Evolutionary conservation across 202 grass and related monocot genomes (phyloP), one percentile per base, ranked within the genome.

Genomic region (Carex arenaria): DNA sequence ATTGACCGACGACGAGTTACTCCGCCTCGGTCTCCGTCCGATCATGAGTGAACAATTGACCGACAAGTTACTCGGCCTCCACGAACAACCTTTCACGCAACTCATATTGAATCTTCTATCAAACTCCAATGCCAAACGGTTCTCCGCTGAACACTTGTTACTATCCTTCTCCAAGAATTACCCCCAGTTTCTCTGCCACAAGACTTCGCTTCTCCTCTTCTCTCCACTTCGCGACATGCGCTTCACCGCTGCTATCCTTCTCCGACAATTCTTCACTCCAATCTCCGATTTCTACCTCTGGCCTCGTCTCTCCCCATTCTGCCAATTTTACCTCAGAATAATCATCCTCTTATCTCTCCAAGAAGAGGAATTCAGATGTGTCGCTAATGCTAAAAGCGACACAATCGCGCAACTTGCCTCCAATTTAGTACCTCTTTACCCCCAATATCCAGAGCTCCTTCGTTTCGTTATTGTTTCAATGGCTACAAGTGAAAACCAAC

Each of bases 181-280:
- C 14, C 72, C 72, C 72, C 52, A 54, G 23, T 34, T 28, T 52
- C 51, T 77, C 26, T 56, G 51, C 28, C 15, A 10, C 72, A 77
- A 57, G 72, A 77, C 28, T 0, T 55, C 52, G 3, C 51, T 36
- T 10, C 28, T 56, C 30, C 72, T 57, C 72, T 34, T 7, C 51
- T 77, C 87, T 14, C 75, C 85, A 81, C 59, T 82, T 84, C n/a
- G 59, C 85, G 5, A 57, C 6, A 57, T 34, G 72, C 72, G 72
- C 56, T 83, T 90, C 87, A 87, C 92, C 36, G 82, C 91, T 31
- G 89, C 94, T 55, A 85, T 97, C 9, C 91, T 97, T 31, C 91
- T 97, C 63, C 94, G 94, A 60, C 87, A 92, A 78, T 91, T 97
- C 84, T 78, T 97, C 84, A 88, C 94, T 15, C 89, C 87, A 1